These are phyloP conservation scores for Coccinonectria pachysandricola DNA, from an alignment of 2,329 filamentous ascomycete species.

Conservation along the genomic window DNA sequence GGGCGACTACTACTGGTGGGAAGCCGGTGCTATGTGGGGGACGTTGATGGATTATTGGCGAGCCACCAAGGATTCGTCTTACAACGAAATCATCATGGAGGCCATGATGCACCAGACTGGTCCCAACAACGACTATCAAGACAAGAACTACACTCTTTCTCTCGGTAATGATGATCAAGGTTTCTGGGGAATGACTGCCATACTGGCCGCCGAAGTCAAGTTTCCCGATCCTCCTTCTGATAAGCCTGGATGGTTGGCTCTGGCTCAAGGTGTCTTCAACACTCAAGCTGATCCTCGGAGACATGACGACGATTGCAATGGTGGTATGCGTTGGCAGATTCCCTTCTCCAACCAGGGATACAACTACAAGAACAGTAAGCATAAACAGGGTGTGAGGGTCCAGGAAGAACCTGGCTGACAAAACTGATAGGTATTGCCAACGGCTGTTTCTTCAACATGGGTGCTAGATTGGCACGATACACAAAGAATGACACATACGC, in stretches of 20 bases:
- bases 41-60: slow-evolving; percentile 56
- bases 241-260: slow-evolving; percentile 42
- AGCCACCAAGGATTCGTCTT: slow-evolving; percentile 47
- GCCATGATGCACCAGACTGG: slow-evolving; percentile 44
- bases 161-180: slow-evolving; percentile 57
- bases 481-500: slow-evolving; percentile 55
- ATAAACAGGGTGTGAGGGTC: neutral
- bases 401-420: slow-evolving; percentile 1
- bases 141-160: slow-evolving; percentile 38
- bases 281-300: slow-evolving; percentile 44
- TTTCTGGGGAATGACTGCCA: slow-evolving; percentile 57
- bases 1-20: slow-evolving; percentile 56
- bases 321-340: slow-evolving; percentile 68
- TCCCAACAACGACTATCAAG: slow-evolving; percentile 44
- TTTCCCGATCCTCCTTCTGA: slow-evolving; percentile 44
- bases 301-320: slow-evolving; percentile 44
- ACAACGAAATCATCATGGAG: slow-evolving; percentile 43
- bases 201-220: slow-evolving; percentile 46
- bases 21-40: slow-evolving; percentile 52
- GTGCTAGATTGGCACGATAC: slow-evolving; percentile 61
- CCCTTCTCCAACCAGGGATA: slow-evolving; percentile 65
- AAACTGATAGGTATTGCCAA: slow-evolving; percentile 39
- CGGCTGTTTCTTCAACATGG: slow-evolving; percentile 53
- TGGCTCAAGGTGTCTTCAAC: slow-evolving; percentile 56
- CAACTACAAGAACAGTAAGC: slow-evolving; percentile 56